These are phyloP conservation scores for Apostasia ramifera DNA, from an alignment of 106 monocot species.

Conservation along the genomic window DNA sequence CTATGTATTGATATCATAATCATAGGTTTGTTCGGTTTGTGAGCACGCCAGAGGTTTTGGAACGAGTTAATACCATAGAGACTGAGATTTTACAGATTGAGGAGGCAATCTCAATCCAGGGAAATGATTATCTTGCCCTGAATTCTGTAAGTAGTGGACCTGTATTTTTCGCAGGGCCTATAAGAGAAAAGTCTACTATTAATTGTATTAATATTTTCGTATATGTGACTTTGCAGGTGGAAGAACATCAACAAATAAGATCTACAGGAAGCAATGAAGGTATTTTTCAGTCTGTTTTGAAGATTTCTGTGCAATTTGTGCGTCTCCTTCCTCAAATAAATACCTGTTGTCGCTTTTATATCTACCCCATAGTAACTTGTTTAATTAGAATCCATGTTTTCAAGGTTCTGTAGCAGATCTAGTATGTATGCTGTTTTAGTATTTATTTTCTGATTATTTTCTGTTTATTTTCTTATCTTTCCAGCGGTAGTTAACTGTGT, in stretches of 20 bases:
- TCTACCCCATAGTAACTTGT: no score
- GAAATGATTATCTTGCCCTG: slow-evolving; percentile 32
- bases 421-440: no score
- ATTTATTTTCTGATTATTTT: no score
- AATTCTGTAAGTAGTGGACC: slow-evolving; percentile 20
- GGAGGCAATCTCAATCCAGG: slow-evolving; percentile 42
- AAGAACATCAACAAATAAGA: slow-evolving; percentile 36
- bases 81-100: slow-evolving; percentile 61
- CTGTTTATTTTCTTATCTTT: no score
- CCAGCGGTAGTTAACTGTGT: no score
- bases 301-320: no score
- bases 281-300: background rate
- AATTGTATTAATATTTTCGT: background rate
- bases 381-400: no score
- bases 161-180: background rate
- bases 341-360: no score
- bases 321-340: no score
- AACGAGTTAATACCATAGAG: slow-evolving; percentile 57
- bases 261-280: slow-evolving; percentile 18
- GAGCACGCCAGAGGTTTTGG: slow-evolving; percentile 66
- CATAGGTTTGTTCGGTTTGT: slow-evolving; percentile 68
- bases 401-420: no score
- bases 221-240: slow-evolving; percentile 23
- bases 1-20: slow-evolving; percentile 2
- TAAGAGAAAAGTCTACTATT: background rate